Evolutionary conservation across 2,329 filamentous ascomycete genomes (phyloP), one percentile per base, ranked within the genome.

Genomic region (Colletotrichum incanum): DNA sequence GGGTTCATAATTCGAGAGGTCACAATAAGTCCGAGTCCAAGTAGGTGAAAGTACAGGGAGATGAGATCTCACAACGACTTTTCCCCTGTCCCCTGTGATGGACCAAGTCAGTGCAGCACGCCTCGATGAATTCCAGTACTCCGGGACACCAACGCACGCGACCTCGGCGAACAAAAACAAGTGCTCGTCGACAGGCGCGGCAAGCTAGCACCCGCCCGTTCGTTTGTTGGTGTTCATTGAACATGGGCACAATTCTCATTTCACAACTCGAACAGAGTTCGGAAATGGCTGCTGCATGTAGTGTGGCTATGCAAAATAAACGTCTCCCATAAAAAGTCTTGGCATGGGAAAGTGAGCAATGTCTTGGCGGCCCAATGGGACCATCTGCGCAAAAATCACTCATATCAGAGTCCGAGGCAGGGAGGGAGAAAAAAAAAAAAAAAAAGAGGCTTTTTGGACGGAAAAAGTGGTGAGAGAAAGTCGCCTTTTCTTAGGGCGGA

Each of bases 321-420:
- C 2, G 31, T 31, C 49, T 50, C 6, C 41, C 18, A 45, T n/a
- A 31, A 50, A 45, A 60, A 59, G 39, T n/a, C 59, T 72, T 69
- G 69, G 69, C 65, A 61, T 2, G 3, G 23, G 12, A 34, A 41
- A 64, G 16, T 55, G 65, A 55, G 20, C 50, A 31, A 37, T 65
- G 52, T 72, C 70, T 72, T 72, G 70, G 70, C 70, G 49, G 70
- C 9, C 65, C 54, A 60, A 72, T 69, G 59, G 65, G 65, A 49
- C 34, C 70, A 72, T 69, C 31, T 65, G 16, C 20, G 7, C 28
- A 37, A 71, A 71, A 71, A 68, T 71, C 58, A 43, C 69, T 63
- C 69, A 68, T 41, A 52, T 2, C 18, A 28, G 39, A 59, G 34
- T 37, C 16, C 50, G 43, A 47, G 39, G 39, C 4, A 16, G 20